Conservation (phyloP, 345 rosid genomes). For the Salix dunnii region DNA sequence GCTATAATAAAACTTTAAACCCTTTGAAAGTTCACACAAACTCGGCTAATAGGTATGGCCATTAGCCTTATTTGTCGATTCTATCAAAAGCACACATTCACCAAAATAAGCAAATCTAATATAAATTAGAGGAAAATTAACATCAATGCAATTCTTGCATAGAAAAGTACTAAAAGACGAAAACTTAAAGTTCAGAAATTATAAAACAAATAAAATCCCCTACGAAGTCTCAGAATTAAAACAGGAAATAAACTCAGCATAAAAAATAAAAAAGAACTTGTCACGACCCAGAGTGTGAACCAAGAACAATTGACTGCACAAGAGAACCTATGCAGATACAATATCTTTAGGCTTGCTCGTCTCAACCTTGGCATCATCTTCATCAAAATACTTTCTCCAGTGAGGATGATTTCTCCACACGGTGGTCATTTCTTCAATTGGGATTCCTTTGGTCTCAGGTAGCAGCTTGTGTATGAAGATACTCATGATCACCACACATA, state of each 20-base stretch:
- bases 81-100: too few species aligned
- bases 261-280: too few species aligned
- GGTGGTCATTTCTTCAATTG: conserved; percentile 34
- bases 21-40: too few species aligned
- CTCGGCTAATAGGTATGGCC: too few species aligned
- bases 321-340: not conserved
- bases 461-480: conserved; percentile 34
- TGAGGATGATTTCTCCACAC: conserved; percentile 29
- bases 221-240: not conserved
- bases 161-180: not conserved
- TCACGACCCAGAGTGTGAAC: not conserved
- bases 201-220: not conserved
- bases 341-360: not conserved
- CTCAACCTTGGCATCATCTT: not conserved
- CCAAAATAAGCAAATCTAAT: not conserved
- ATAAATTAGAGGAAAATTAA: not conserved
- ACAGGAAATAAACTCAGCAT: not conserved
- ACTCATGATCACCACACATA: conserved; percentile 43
- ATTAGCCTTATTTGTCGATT: too few species aligned
- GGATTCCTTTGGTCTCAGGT: conserved; percentile 43
- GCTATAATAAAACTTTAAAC: too few species aligned
- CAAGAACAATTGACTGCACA: not conserved
- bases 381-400: conserved; percentile 19
- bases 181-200: not conserved
- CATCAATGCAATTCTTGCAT: not conserved